These are phyloP conservation scores for Kalanchoe fedtschenkoi DNA, from an alignment of 164 flowering plant species.

Conservation along the genomic window DNA sequence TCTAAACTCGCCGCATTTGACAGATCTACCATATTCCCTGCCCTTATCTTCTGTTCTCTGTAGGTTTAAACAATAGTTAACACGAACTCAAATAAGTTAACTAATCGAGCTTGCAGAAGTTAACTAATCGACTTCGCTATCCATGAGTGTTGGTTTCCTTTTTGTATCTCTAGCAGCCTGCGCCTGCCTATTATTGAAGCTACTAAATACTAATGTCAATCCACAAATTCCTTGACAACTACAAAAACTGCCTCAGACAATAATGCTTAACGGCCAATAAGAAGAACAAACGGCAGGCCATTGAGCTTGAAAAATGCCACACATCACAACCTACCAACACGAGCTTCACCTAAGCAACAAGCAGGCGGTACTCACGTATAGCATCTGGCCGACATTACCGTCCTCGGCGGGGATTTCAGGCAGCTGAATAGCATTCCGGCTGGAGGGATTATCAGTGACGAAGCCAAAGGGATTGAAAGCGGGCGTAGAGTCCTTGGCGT, in stretches of 20 bases:
- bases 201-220: background rate
- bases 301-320: no score
- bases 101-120: no score
- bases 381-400: slow-evolving; percentile 96
- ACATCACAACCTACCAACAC: no score
- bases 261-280: background rate
- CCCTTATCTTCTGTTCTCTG: slow-evolving; percentile 95
- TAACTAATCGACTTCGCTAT: no score
- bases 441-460: slow-evolving; percentile 89
- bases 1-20: slow-evolving; percentile 54
- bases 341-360: background rate
- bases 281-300: no score
- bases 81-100: no score
- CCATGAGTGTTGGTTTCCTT: no score
- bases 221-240: background rate
- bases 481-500: slow-evolving; percentile 17
- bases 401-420: slow-evolving; percentile 82
- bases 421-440: slow-evolving; percentile 81
- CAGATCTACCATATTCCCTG: slow-evolving; percentile 61
- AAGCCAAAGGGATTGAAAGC: slow-evolving; percentile 85
- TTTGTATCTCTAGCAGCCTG: no score
- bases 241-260: background rate
- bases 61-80: background rate
- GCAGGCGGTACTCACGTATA: slow-evolving; percentile 38
- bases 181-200: no score